Conservation (phyloP, 2,329 filamentous ascomycete genomes). For the Xenoacremonium recifei region DNA sequence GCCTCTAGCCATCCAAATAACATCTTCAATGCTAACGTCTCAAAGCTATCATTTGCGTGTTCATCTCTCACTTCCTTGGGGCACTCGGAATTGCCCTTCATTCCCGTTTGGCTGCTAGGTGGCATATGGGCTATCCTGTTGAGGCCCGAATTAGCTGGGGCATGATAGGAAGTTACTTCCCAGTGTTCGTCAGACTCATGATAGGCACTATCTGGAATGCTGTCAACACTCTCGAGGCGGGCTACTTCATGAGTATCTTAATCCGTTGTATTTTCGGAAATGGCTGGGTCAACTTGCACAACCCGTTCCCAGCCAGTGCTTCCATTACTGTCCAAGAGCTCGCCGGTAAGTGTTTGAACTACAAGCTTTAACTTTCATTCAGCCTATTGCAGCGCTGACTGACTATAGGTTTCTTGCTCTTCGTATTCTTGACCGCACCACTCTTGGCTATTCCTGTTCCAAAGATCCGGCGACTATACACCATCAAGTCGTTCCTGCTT, state of each 20-base stretch:
- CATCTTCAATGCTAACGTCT: no score
- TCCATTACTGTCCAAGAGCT: neutral
- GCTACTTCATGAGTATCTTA: neutral
- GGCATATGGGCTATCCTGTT: neutral
- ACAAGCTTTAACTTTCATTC: no score
- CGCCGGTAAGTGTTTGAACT: no score
- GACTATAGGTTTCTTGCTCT: neutral
- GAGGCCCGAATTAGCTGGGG: neutral
- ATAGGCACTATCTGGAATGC: neutral
- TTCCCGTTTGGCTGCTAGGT: neutral
- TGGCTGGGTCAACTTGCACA: neutral
- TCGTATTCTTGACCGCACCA: neutral
- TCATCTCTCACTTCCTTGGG: no score
- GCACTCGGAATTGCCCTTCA: no score
- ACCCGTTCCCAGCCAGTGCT: neutral
- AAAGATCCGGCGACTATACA: neutral
- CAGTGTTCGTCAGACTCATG: neutral
- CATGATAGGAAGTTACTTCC: neutral
- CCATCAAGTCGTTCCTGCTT: neutral
- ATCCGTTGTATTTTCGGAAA: neutral
- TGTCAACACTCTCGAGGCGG: neutral
- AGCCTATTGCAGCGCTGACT: neutral
- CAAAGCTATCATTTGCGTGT: no score
- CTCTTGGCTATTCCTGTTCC: no score
- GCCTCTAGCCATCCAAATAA: no score